Base-by-base conservation (phyloP, 768 basidiomycete species). In the Botryobasidium botryosum region DNA sequence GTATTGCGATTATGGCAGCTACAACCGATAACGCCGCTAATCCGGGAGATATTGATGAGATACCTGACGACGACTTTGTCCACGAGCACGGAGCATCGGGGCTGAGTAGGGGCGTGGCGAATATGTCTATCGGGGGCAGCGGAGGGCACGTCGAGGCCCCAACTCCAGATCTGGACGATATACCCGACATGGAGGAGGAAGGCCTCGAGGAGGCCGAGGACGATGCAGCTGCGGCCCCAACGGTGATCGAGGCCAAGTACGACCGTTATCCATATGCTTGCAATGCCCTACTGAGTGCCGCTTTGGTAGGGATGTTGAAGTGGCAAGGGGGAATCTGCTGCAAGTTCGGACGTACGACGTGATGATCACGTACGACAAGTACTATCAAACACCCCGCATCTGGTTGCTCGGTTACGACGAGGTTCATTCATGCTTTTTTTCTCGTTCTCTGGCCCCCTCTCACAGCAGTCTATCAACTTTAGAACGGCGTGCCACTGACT, bases 351-450 rank as follows among this genome's bases (percentile, higher is more conserved):
- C 92, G 8, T 99, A 99, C 67, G 94, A 99, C 61, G 91, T 96
- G 56, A 86, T 94, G 81, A 97, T 99, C 68, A 87, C 86, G 39
- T 99, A 97, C 61, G 94, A 99, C 72, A 99, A 97, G 67, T 92
- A 91, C 63, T 97, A 99, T 63, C 94, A 97, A 62, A 96, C 91
- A 10, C 94, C 94, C 20, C 76, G 92, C 53, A 82, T 96, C 59
- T 99, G 94, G 94, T 65, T 99, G 48, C 74, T 91, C 52, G 94
- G 94, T 17, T 96, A 96, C 58, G 91, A 96, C 58, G 94, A 97
- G 75, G 88, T 84, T 50, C 46, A 65, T 18, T 46, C 23, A 40
- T 24, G 33, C 23, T 13, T 18, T 7, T 27, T 38, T 41, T 5
- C 44, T 12, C 5, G 21, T 29, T 40, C 15, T 18, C 37, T 29